Base-by-base conservation (phyloP, 2,329 filamentous ascomycete species). In the Arthrobotrys musiformis region DNA sequence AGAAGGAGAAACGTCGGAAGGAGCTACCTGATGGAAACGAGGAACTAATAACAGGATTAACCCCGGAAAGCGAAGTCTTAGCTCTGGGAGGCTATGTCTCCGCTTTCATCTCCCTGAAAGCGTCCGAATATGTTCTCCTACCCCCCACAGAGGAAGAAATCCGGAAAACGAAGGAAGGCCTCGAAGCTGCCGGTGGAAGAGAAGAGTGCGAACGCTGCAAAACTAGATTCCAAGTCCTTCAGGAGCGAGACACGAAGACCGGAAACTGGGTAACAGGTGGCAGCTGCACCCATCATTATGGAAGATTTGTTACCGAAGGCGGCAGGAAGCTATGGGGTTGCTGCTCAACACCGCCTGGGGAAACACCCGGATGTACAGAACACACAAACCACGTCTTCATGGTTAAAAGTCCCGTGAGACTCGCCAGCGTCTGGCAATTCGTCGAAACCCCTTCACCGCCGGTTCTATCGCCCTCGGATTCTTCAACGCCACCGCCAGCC, bases 131-230 rank as follows among this genome's bases (percentile, higher is more conserved):
- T 82, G 90, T 97, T 22, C 88, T 90, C 0, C 84, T 83, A 3
- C 84, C 90, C 0, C 94, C 94, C 0, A 87, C 88, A 0, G 85
- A 88, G 0, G 86, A 87, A 6, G 91, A 93, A 17, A 88, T 97
- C 17, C 85, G 88, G 62, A 86, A 87, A 61, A 91, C 93, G 0
- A 88, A 86, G 35, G 86, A 88, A 48, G 93, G 90, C 0, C 86
- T 93, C 0, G 85, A 88, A 56, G 86, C 89, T 6, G 88, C 91
- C 11, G 88, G 89, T 63, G 92, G 92, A 56, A 97, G 91, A 87
- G 95, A 99, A 84, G 87, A 89, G 60, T 99, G 95, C 81, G 94
- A 97, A 81, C 90, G 95, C 19, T 99, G 95, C 83, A 87, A 87
- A 46, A 89, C 90, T 35, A 90, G 94, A 22, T 99, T 99, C 81